Evolutionary conservation across 2,329 filamentous ascomycete genomes (phyloP).

Genomic region (Trichoderma sp.): DNA sequence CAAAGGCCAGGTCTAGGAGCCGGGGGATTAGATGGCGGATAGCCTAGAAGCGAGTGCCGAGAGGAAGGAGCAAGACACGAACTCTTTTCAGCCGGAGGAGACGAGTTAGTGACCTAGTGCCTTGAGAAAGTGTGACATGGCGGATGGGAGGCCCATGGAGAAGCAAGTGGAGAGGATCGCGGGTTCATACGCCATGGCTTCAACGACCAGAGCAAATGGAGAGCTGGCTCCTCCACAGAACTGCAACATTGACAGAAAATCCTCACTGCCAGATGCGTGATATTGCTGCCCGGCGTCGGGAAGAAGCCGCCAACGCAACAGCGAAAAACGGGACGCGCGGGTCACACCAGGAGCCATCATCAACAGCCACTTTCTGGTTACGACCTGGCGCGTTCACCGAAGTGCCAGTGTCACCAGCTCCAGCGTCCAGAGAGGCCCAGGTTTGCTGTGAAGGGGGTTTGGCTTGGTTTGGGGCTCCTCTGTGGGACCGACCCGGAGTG

Average conservation of each 20-base stretch:
- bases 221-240: too few relatives aligned
- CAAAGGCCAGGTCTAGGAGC: not conserved
- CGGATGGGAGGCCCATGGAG: not conserved
- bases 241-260: not conserved
- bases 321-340: conserved; percentile 24
- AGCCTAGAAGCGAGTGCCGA: not conserved
- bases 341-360: conserved; percentile 23
- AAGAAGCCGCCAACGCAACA: conserved; percentile 4
- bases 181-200: conserved; percentile 7
- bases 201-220: not conserved
- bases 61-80: not conserved
- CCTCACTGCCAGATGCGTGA: conserved; percentile 12
- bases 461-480: too few relatives aligned
- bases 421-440: not conserved
- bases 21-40: not conserved
- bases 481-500: not conserved
- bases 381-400: conserved; percentile 19
- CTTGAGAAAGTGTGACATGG: not conserved
- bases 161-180: conserved; percentile 14
- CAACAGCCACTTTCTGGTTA: conserved; percentile 12
- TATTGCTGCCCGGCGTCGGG: conserved; percentile 8
- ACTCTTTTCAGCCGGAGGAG: not conserved
- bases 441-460: not conserved
- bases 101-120: not conserved
- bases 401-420: conserved; percentile 5